Conservation (phyloP, 495 filamentous ascomycete genomes). For the Lasiosphaeria ovina region DNA sequence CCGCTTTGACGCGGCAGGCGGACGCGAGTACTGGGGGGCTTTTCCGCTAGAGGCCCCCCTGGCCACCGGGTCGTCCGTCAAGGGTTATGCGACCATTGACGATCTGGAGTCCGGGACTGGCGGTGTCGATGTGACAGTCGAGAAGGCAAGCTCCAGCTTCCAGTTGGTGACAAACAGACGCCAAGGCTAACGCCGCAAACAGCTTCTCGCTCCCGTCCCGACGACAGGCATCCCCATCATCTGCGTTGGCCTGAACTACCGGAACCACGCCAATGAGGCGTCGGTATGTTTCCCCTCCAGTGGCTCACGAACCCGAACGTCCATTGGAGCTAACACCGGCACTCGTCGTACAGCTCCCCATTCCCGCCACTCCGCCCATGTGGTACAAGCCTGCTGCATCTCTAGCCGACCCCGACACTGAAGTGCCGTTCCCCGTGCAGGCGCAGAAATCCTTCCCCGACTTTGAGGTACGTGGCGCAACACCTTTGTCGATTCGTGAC, state of each 20-base stretch:
- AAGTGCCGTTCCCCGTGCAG: constrained; percentile 34
- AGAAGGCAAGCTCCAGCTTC: neutral
- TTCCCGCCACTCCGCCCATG: constrained; percentile 42
- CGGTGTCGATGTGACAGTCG: constrained; percentile 5
- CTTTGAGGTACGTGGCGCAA: constrained; percentile 22
- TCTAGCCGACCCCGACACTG: constrained; percentile 34
- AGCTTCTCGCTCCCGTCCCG: constrained; percentile 5
- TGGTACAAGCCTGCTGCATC: constrained; percentile 42
- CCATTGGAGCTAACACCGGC: no score
- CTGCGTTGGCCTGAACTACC: constrained; percentile 28
- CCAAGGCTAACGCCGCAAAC: neutral
- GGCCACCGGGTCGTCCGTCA: constrained; percentile 1
- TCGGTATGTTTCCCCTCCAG: constrained; percentile 7
- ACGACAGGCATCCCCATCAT: constrained; percentile 9
- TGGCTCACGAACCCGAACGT: neutral
- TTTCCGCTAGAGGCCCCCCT: constrained; percentile 5
- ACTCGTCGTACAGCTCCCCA: constrained; percentile 20
- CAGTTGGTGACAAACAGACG: no score
- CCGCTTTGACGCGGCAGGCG: neutral
- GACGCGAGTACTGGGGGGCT: neutral
- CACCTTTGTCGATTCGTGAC: no score
- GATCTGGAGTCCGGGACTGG: constrained; percentile 1
- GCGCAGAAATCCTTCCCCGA: constrained; percentile 49
- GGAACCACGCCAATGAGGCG: constrained; percentile 19
- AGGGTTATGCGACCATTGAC: constrained; percentile 4